phyloP scores from a whole-genome alignment of 768 basidiomycete genomes.

The Trametes villosa region DNA sequence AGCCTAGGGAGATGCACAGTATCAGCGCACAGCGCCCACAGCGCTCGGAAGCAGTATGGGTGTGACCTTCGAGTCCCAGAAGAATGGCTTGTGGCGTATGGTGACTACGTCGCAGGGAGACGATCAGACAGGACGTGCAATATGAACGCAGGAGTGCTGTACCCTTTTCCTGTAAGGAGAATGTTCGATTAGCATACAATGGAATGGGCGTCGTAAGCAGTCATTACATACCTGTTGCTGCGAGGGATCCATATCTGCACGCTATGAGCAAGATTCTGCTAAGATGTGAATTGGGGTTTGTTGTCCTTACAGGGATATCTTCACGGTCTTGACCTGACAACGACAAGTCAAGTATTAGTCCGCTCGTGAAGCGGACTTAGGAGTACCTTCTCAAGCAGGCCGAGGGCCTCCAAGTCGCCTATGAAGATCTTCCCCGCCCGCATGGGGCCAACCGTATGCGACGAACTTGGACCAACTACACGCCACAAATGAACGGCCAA shows the following conservation, averaged over 20 bases:
- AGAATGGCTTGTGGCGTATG: conserved; percentile 88
- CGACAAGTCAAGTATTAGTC: background rate
- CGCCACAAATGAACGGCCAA: background rate
- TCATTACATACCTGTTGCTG: conserved; percentile 74
- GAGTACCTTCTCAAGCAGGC: conserved; percentile 67
- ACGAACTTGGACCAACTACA: conserved; percentile 61
- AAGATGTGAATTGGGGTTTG: conserved; percentile 7
- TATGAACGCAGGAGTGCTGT: conserved; percentile 29
- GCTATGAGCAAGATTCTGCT: background rate
- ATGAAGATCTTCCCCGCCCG: conserved; percentile 90
- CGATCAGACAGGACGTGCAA: conserved; percentile 1
- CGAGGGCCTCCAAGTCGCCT: conserved; percentile 68
- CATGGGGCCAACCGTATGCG: conserved; percentile 85
- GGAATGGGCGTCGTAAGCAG: background rate
- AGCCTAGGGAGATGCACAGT: conserved; percentile 45
- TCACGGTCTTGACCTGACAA: conserved; percentile 71
- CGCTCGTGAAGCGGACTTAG: background rate
- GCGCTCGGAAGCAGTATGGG: background rate
- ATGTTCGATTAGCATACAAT: background rate
- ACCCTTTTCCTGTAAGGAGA: conserved; percentile 80
- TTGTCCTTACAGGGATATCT: conserved; percentile 74
- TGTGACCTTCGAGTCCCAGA: conserved; percentile 70
- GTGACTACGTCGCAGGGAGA: conserved; percentile 51
- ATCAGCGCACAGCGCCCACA: background rate
- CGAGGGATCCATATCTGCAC: conserved; percentile 84